Conservation (phyloP, 345 rosid genomes). For the Citropsis articulata region DNA sequence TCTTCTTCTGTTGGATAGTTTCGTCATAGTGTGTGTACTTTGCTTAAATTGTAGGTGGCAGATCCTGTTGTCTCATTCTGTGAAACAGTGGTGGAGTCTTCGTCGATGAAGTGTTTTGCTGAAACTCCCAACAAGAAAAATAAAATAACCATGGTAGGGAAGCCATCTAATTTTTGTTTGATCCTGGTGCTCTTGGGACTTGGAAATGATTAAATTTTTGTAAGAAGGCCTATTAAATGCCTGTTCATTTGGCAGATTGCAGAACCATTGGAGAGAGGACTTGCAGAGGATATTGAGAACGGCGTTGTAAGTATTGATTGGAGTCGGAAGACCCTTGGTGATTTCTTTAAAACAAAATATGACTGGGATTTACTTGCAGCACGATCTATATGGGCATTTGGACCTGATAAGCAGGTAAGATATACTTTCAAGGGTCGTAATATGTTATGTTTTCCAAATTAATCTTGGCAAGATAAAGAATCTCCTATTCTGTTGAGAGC, state of each 20-base stretch:
- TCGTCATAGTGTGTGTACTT: conserved; percentile 8
- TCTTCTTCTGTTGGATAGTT: background rate
- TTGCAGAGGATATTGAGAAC: conserved; percentile 93
- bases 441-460: conserved; percentile 7
- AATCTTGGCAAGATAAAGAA: background rate
- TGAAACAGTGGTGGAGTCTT: conserved; percentile 97
- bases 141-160: conserved; percentile 85
- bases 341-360: conserved; percentile 87
- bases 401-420: conserved; percentile 93
- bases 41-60: conserved; percentile 61
- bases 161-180: conserved; percentile 4
- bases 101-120: conserved; percentile 98
- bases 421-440: background rate
- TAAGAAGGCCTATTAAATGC: background rate
- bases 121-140: conserved; percentile 98
- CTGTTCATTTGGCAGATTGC: conserved; percentile 61
- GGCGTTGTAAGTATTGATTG: conserved; percentile 87
- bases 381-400: conserved; percentile 97
- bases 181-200: conserved; percentile 8
- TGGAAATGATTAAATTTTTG: background rate
- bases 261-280: conserved; percentile 95
- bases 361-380: conserved; percentile 99
- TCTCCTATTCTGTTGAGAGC: background rate
- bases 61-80: conserved; percentile 98
- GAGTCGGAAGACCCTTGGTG: conserved; percentile 84